phyloP scores from a whole-genome alignment of 805 yeast species.

The Candida berthetii region DNA sequence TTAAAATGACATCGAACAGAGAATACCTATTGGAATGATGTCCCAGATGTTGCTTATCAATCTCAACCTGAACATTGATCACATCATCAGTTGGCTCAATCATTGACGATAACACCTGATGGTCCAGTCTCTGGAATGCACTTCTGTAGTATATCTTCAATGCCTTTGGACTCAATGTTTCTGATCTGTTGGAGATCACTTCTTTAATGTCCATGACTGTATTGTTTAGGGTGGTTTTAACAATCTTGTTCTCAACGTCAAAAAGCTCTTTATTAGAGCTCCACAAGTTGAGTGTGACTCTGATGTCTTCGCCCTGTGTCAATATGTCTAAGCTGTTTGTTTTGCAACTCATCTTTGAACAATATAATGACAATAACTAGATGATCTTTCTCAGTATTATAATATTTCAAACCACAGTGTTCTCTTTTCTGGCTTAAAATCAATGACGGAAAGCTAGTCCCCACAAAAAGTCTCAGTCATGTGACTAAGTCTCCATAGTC shows the following conservation, averaged over 20 bases:
- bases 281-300: constrained; percentile 9
- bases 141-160: constrained; percentile 7
- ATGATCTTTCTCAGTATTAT: too few species aligned
- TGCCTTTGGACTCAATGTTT: constrained; percentile 11
- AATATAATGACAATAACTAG: too few species aligned
- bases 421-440: too few species aligned
- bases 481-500: too few species aligned
- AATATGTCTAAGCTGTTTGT: neutral
- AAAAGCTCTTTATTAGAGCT: constrained; percentile 11
- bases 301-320: neutral
- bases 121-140: neutral
- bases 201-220: constrained; percentile 19
- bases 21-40: constrained; percentile 6
- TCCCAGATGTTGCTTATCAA: constrained; percentile 7
- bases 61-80: constrained; percentile 14
- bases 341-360: neutral
- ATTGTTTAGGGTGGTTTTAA: constrained; percentile 17
- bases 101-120: neutral
- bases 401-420: too few species aligned
- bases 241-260: constrained; percentile 10
- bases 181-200: constrained; percentile 14
- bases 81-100: constrained; percentile 1
- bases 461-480: too few species aligned
- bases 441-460: too few species aligned
- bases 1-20: constrained; percentile 11